Conservation (phyloP, 331 rosid species). For the Prunus yedoensis region DNA sequence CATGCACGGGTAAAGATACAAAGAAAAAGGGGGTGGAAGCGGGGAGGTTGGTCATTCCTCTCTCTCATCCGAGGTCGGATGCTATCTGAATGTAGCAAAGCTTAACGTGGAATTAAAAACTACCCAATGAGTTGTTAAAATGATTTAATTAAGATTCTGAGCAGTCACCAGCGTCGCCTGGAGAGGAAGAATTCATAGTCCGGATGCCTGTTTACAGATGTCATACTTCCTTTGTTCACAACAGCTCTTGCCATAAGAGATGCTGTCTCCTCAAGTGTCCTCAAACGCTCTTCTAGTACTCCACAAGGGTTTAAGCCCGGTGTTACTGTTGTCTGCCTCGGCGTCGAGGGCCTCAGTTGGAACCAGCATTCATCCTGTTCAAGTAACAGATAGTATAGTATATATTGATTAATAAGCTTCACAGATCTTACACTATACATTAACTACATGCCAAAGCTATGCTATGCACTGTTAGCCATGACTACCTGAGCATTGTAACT, state of each 20-base stretch:
- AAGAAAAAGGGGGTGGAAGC: background rate
- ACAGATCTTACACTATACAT: background rate
- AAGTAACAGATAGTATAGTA: background rate
- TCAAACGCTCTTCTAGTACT: constrained; percentile 54
- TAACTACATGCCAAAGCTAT: constrained; percentile 2
- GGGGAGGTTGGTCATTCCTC: constrained; percentile 6
- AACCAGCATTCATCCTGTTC: constrained; percentile 87
- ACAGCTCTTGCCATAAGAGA: constrained; percentile 73
- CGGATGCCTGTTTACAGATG: constrained; percentile 58
- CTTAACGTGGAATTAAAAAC: too few relatives aligned
- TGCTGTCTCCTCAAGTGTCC: constrained; percentile 77
- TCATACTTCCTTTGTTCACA: constrained; percentile 51
- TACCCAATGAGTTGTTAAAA: too few relatives aligned
- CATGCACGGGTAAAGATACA: background rate
- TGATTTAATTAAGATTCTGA: too few relatives aligned
- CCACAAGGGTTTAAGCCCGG: constrained; percentile 35
- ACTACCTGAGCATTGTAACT: constrained; percentile 81
- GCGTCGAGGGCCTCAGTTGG: constrained; percentile 38
- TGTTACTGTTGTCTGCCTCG: constrained; percentile 19
- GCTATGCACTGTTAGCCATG: background rate
- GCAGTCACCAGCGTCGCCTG: constrained; percentile 51
- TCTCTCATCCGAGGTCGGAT: too few relatives aligned
- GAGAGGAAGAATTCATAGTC: constrained; percentile 83
- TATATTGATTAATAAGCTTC: background rate
- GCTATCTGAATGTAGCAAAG: too few relatives aligned